Evolutionary conservation across 768 basidiomycete species (phyloP).

Genomic region (Coprinopsis marcescibilis): DNA sequence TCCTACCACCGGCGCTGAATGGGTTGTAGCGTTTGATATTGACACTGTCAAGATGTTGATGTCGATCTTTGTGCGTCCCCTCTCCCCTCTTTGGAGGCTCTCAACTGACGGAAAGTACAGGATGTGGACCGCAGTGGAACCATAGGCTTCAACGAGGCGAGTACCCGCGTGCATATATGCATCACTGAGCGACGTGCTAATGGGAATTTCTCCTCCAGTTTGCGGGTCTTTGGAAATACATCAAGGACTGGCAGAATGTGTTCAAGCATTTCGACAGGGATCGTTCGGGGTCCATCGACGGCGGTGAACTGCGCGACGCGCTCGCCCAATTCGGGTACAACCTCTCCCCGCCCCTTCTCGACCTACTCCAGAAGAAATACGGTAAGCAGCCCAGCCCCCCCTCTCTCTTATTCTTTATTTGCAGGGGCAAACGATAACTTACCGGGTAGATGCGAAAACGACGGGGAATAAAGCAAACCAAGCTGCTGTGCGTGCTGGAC

Average conservation of each 20-base stretch:
- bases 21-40: conserved; percentile 62
- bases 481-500: conserved; percentile 24
- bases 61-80: conserved; percentile 62
- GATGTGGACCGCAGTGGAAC: conserved; percentile 74
- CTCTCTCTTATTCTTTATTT: conserved; percentile 22
- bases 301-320: conserved; percentile 59
- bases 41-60: conserved; percentile 85
- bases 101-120: conserved; percentile 16
- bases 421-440: no score
- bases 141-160: conserved; percentile 73
- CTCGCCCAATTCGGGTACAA: conserved; percentile 75
- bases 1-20: conserved; percentile 2
- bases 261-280: conserved; percentile 85
- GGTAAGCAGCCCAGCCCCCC: conserved; percentile 35
- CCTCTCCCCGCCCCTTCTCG: conserved; percentile 59
- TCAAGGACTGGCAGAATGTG: conserved; percentile 85
- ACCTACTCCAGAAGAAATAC: conserved; percentile 73
- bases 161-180: conserved; percentile 10
- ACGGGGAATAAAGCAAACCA: conserved; percentile 55
- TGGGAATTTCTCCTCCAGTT: conserved; percentile 39
- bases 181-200: conserved; percentile 13
- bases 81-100: background rate
- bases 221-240: conserved; percentile 74
- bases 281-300: conserved; percentile 74
- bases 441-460: conserved; percentile 49